Base-by-base conservation (phyloP, 1,139 yeast genomes). In the Geotrichum candidum region DNA sequence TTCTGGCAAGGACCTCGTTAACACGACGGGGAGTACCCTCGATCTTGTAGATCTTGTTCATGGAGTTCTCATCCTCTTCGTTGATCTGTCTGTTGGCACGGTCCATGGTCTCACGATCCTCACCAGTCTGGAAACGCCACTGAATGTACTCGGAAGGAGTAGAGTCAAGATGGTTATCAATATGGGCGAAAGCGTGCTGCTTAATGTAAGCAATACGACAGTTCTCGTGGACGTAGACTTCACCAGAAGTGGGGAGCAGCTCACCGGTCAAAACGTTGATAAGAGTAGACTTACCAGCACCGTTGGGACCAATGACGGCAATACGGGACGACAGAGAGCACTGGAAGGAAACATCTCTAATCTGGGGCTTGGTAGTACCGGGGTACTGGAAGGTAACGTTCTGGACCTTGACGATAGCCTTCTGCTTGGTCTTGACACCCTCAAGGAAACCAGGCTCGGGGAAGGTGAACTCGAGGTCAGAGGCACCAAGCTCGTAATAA, bases 41-140 rank as follows among this genome's bases (percentile, higher is more conserved):
- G 76, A 94, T 85, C 87, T 89, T 91, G 92, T 91, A 94, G 82
- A 94, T 88, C 87, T 92, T 94, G 94, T 92, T 91, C 99, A 94
- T 94, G 78, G 96, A 90, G 80, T 87, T 86, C 84, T 92, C 97
- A 82, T 94, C 99, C 74, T 84, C 83, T 83, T 94, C 99, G 78
- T 89, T 91, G 78, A 94, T 90, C 81, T 88, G 95, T 86, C 99
- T 90, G 80, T 96, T 90, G 79, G 99, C 99, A 85, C 98, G 90
- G 85, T 94, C 99, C 98, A 94, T 94, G 82, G 99, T 94, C 85
- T 94, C 99, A 85, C 99, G 90, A 82, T 94, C 99, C 84, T 94
- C 99, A 90, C 99, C 99, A 78, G 99, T 94, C 85, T 94, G 99
- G 97, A 92, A 94, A 87, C 99, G 92, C 99, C 99, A 94, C 85